These are phyloP conservation scores for Infundibulicybe gibba DNA, from an alignment of 768 basidiomycete species.

Conservation along the genomic window DNA sequence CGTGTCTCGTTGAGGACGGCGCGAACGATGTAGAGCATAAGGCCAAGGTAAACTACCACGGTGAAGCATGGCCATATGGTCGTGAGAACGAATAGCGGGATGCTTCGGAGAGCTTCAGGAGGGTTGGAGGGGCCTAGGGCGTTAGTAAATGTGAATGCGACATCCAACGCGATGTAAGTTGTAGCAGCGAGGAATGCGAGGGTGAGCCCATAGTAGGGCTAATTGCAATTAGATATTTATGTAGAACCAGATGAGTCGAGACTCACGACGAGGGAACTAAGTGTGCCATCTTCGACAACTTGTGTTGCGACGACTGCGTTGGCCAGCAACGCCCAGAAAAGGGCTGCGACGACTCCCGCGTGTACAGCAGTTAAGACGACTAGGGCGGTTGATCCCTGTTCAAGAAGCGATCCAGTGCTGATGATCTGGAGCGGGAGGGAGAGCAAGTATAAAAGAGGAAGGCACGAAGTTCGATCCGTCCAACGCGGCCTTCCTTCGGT, in stretches of 20 bases:
- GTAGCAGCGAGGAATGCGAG: slow-evolving; percentile 66
- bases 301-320: slow-evolving; percentile 85
- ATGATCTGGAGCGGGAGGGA: slow-evolving; percentile 79
- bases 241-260: background rate
- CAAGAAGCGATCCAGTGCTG: slow-evolving; percentile 73
- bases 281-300: slow-evolving; percentile 87
- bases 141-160: slow-evolving; percentile 61
- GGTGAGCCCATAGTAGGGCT: slow-evolving; percentile 64
- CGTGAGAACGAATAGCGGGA: slow-evolving; percentile 72
- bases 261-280: slow-evolving; percentile 63
- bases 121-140: slow-evolving; percentile 60
- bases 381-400: slow-evolving; percentile 72
- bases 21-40: slow-evolving; percentile 83
- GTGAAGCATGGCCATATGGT: slow-evolving; percentile 78
- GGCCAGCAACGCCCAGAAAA: slow-evolving; percentile 78
- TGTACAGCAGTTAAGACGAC: slow-evolving; percentile 75
- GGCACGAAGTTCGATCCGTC: slow-evolving; percentile 70
- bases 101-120: slow-evolving; percentile 52
- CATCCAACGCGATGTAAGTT: slow-evolving; percentile 83
- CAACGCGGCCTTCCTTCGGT: slow-evolving; percentile 86
- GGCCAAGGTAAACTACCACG: slow-evolving; percentile 59
- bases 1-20: slow-evolving; percentile 71
- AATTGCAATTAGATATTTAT: background rate
- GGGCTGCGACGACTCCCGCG: slow-evolving; percentile 66
- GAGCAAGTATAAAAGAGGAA: slow-evolving; percentile 67